These are phyloP conservation scores for Acanthamoeba divionensis DNA, from an alignment of 208 protist genomes.

Conservation along the genomic window DNA sequence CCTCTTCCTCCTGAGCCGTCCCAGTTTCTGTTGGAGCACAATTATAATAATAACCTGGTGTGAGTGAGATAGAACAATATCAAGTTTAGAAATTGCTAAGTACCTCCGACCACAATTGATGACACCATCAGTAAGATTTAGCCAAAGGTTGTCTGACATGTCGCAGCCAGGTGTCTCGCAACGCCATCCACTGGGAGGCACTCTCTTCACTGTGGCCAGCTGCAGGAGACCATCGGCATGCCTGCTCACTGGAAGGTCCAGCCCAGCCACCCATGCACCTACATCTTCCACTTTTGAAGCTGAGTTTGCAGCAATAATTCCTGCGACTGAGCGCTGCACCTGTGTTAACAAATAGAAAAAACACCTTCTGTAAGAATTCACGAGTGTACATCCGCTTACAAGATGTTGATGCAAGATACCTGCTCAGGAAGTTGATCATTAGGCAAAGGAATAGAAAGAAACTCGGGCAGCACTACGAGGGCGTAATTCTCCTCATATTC, in stretches of 20 bases:
- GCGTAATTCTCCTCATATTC: conserved; percentile 4
- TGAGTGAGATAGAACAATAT: no score
- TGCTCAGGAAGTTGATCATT: background rate
- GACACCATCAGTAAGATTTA: conserved; percentile 32
- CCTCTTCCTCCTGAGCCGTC: conserved; percentile 91
- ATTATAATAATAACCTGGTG: no score
- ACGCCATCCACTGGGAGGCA: conserved; percentile 1
- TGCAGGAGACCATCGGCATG: conserved; percentile 21
- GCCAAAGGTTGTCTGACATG: conserved; percentile 36
- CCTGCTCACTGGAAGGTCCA: conserved; percentile 31
- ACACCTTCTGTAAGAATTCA: no score
- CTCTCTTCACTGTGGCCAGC: background rate
- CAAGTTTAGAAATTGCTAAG: no score
- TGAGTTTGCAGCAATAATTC: conserved; percentile 2
- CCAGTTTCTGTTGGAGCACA: conserved; percentile 85
- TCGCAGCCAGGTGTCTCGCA: conserved; percentile 35
- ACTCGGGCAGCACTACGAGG: conserved; percentile 38
- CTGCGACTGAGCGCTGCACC: background rate
- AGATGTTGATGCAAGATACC: no score
- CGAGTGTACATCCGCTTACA: no score
- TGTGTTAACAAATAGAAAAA: background rate
- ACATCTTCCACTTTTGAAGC: conserved; percentile 37
- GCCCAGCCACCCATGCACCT: background rate
- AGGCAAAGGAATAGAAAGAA: background rate
- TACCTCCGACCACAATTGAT: conserved; percentile 35